A percentile compares a stretch with the other conserved stretches of the same genome.
Conservation (phyloP, 306 rosid species). For the Crataegus laevigata region DNA sequence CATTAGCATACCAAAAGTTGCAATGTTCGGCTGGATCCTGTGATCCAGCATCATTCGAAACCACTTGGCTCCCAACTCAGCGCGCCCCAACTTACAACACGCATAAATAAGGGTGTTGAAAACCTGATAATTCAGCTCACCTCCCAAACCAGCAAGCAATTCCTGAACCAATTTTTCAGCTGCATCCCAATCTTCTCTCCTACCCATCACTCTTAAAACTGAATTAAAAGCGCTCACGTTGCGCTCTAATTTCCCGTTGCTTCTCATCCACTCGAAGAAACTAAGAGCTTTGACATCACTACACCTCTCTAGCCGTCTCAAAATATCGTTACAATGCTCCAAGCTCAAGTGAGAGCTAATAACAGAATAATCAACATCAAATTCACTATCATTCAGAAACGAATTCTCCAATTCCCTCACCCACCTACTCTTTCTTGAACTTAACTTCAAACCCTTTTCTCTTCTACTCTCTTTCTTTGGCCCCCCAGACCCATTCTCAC, state of each 20-base stretch:
- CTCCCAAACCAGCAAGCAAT: slow-evolving; percentile 32
- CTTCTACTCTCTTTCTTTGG: slow-evolving; percentile 18
- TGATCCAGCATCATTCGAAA: slow-evolving; percentile 56
- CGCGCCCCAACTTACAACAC: slow-evolving; percentile 41
- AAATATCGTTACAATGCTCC: slow-evolving; percentile 52
- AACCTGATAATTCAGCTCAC: slow-evolving; percentile 42
- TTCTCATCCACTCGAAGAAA: slow-evolving; percentile 70
- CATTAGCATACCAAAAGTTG: slow-evolving; percentile 82
- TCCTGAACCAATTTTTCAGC: slow-evolving; percentile 48
- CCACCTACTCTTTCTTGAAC: slow-evolving; percentile 18
- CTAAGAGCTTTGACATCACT: slow-evolving; percentile 40
- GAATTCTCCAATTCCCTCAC: slow-evolving; percentile 29
- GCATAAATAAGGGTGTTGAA: slow-evolving; percentile 68
- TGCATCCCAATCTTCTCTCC: slow-evolving; percentile 54
- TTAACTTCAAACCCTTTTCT: slow-evolving; percentile 24
- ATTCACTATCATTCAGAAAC: slow-evolving; percentile 32
- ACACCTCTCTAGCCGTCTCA: slow-evolving; percentile 48
- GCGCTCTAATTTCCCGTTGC: slow-evolving; percentile 42
- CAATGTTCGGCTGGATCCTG: slow-evolving; percentile 52
- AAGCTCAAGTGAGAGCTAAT: slow-evolving; percentile 39
- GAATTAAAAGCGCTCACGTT: slow-evolving; percentile 49
- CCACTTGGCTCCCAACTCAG: slow-evolving; percentile 51
- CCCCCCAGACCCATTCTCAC: slow-evolving; percentile 21
- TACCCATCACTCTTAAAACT: slow-evolving; percentile 42
- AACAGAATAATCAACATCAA: slow-evolving; percentile 57